phyloP scores from a whole-genome alignment of 164 flowering plant species.

The Vitis rotundifolia region DNA sequence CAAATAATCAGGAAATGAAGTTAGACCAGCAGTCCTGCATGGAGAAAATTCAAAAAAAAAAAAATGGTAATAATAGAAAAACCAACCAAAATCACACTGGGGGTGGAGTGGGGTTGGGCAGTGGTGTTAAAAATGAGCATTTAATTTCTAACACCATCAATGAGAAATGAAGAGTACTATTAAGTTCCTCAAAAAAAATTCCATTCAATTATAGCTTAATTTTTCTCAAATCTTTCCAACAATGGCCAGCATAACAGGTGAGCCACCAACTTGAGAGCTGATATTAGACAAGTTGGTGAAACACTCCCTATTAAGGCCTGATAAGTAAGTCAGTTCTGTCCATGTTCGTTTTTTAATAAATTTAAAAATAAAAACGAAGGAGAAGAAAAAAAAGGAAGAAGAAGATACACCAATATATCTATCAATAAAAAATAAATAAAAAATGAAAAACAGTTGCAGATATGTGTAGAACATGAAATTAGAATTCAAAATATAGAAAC shows the following conservation, averaged over 20 bases:
- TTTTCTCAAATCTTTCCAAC: background rate
- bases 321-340: background rate
- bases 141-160: background rate
- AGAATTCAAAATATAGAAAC: background rate
- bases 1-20: conserved; percentile 93
- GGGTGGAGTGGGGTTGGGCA: too few relatives aligned
- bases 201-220: background rate
- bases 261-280: background rate
- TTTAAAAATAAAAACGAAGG: too few relatives aligned
- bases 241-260: background rate
- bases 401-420: conserved; percentile 1
- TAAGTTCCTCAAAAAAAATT: background rate
- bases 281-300: background rate
- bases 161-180: background rate
- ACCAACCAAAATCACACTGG: too few relatives aligned
- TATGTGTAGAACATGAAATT: too few relatives aligned
- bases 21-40: conserved; percentile 83
- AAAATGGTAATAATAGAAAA: background rate
- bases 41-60: background rate
- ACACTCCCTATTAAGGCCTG: background rate
- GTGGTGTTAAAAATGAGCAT: background rate
- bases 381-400: background rate
- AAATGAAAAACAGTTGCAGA: background rate
- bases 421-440: background rate
- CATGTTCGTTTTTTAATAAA: background rate